phyloP scores from a whole-genome alignment of 306 rosid species.

The Comarum palustre region DNA sequence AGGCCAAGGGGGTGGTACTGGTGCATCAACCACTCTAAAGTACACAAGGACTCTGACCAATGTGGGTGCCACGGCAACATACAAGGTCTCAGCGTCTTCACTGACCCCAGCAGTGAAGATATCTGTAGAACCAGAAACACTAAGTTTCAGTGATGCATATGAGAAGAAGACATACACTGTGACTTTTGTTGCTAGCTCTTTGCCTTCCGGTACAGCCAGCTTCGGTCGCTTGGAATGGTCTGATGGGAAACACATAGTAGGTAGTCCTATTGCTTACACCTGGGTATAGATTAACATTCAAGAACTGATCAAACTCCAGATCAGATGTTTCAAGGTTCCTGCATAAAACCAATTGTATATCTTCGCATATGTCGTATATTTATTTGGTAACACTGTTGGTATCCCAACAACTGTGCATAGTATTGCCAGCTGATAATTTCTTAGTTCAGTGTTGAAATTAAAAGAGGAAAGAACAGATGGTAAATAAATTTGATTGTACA shows the following conservation, averaged over 20 bases:
- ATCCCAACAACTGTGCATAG: constrained; percentile 25
- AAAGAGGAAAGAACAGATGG: constrained; percentile 9
- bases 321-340: constrained; percentile 18
- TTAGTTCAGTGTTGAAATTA: background rate
- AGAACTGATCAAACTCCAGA: constrained; percentile 20
- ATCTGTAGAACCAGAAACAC: constrained; percentile 57
- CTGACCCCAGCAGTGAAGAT: constrained; percentile 54
- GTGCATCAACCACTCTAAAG: constrained; percentile 39
- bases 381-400: constrained; percentile 8
- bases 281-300: constrained; percentile 49
- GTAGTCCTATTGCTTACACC: constrained; percentile 73
- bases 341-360: constrained; percentile 13
- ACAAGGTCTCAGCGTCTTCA: constrained; percentile 48
- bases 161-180: constrained; percentile 73
- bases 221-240: constrained; percentile 79
- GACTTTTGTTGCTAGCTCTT: constrained; percentile 47
- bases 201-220: constrained; percentile 57
- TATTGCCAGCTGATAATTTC: constrained; percentile 19
- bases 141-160: constrained; percentile 38
- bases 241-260: constrained; percentile 73
- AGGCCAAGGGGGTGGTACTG: constrained; percentile 40
- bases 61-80: constrained; percentile 60
- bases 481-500: constrained; percentile 32
- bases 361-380: constrained; percentile 1
- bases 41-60: constrained; percentile 70